A percentile compares a stretch with the other conserved stretches of the same genome.
These are phyloP conservation scores for Candida mesenterica DNA, from an alignment of 1,139 yeast genomes.

Conservation along the genomic window DNA sequence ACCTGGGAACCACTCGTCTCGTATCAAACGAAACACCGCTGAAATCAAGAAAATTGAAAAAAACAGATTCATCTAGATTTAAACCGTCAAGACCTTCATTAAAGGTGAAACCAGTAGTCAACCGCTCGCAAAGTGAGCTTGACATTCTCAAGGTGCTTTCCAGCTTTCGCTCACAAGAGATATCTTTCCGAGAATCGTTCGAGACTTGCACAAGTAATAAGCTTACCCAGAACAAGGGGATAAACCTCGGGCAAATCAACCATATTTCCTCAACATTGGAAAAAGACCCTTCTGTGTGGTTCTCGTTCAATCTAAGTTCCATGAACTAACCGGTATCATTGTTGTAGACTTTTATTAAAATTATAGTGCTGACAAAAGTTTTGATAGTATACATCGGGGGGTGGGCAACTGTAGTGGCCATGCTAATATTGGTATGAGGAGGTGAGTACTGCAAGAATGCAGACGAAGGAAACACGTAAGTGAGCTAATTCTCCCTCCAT, in stretches of 20 bases:
- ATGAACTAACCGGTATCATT: slow-evolving; percentile 4
- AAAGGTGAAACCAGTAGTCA: not conserved
- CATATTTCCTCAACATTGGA: slow-evolving; percentile 8
- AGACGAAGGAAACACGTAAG: not conserved
- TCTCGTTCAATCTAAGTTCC: slow-evolving; percentile 16
- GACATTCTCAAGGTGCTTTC: slow-evolving; percentile 5
- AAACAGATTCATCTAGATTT: not conserved
- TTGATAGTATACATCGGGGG: not conserved
- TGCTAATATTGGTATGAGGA: not conserved
- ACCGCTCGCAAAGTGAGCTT: not conserved
- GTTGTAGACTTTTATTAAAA: not conserved
- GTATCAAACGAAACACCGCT: no score
- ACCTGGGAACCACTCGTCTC: no score
- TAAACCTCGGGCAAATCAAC: slow-evolving; percentile 6
- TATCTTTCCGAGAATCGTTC: slow-evolving; percentile 7
- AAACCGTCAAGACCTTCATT: not conserved
- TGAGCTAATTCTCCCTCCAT: slow-evolving; percentile 93
- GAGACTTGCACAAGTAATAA: no score
- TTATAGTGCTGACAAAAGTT: slow-evolving; percentile 1
- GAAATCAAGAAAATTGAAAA: no score
- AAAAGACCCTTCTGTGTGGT: slow-evolving; percentile 20
- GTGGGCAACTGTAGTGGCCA: no score
- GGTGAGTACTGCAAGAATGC: not conserved
- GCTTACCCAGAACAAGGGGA: not conserved
- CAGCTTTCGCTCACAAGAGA: slow-evolving; percentile 14